Base-by-base conservation (phyloP, 345 rosid species). In the Erodium maritimum region DNA sequence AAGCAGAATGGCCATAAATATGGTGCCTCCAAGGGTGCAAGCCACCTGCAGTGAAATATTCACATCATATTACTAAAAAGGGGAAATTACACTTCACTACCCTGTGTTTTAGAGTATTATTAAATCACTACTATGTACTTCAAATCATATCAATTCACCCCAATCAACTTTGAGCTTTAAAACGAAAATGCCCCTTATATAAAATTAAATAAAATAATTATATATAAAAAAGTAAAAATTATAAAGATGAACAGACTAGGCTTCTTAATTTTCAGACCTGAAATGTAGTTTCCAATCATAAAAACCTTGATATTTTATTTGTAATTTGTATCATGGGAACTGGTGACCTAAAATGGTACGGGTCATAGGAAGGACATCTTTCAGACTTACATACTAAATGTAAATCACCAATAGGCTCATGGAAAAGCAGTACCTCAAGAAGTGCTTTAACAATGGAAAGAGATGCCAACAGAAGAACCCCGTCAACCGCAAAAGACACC, bases 401-500 rank as follows among this genome's bases (percentile, higher is more conserved):
- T 19, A 23, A 42, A 17, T 60, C 22, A 1, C 52, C 23, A 51
- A 60, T 14, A 25, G 17, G 34, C 3, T 20, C 23, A 34, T 4
- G 23, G 37, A 14, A 54, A 19, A 64, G 22, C 48, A 64, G 33
- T 77, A 84, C 95, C 93, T 84, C 81, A 56, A 84, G 90, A 69
- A 86, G 77, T 23, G 97, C 85, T 70, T 75, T 84, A 29, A 76
- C 63, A 51, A 82, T 76, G 19, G 90, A 85, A 58, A 90, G 80
- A 54, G 77, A 80, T 63, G 85, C 82, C 65, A 90, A 65, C 18
- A 87, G 61, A 68, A 90, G 78, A 56, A 82, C 66, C 66, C 95
- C 93, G 70, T 90, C 97, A 59, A 87, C 93, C 20, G 83, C 90
- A 83, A 87, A 90, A 21, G 82, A 87, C 16, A 87, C 84, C 93